A percentile compares a stretch with the other conserved stretches of the same genome.
Conservation (phyloP, 768 basidiomycete genomes). For the Lentinus tigrinus region DNA sequence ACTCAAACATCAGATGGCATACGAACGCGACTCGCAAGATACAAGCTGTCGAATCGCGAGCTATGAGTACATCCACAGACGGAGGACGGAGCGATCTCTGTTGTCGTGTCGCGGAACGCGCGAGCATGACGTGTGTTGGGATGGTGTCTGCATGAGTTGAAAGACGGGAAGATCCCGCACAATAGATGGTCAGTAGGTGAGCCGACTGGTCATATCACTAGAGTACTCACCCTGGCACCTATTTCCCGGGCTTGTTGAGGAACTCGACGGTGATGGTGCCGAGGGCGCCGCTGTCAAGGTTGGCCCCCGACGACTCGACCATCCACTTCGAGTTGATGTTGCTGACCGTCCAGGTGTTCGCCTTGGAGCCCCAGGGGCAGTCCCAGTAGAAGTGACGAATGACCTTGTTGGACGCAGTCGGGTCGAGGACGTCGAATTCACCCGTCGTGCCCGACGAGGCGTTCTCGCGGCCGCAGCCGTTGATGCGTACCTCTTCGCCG, state of each 20-base stretch:
- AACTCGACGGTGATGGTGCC: constrained; percentile 4
- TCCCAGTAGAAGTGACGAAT: constrained; percentile 15
- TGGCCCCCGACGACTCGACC: background rate
- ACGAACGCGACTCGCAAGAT: too few species aligned
- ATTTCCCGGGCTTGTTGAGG: background rate
- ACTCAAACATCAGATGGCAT: too few species aligned
- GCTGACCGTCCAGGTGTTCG: constrained; percentile 9
- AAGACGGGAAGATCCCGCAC: too few species aligned
- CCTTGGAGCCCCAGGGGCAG: constrained; percentile 6
- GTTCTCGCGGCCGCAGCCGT: constrained; percentile 7
- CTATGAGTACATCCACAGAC: too few species aligned
- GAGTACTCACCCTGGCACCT: too few species aligned
- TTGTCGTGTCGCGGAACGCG: too few species aligned
- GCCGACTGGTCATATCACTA: too few species aligned
- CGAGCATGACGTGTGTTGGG: too few species aligned
- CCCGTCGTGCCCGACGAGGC: constrained; percentile 13
- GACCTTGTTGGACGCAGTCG: background rate
- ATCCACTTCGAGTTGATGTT: background rate
- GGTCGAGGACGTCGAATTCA: constrained; percentile 5
- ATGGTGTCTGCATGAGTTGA: too few species aligned
- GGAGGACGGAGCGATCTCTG: too few species aligned
- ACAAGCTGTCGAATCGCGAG: too few species aligned
- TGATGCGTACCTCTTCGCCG: background rate
- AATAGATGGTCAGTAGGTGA: too few species aligned
- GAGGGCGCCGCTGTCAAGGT: constrained; percentile 3